phyloP scores from a whole-genome alignment of 129 eudicot species.

The Scalesia atractyloides region DNA sequence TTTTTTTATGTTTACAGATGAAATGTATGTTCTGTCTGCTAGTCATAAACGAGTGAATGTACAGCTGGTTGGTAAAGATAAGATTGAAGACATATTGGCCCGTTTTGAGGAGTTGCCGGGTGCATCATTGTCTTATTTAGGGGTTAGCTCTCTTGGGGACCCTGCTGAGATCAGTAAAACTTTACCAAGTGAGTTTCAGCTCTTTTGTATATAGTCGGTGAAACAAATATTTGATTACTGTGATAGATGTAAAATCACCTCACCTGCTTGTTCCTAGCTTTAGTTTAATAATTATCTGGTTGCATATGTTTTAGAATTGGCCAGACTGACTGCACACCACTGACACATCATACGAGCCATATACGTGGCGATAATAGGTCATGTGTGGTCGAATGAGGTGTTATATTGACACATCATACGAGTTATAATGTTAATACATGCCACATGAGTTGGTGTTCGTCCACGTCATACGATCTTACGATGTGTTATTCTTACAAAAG shows the following conservation, averaged over 20 bases:
- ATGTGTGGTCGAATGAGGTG: too few species aligned
- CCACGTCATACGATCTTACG: too few species aligned
- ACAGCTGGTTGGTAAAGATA: conserved; percentile 80
- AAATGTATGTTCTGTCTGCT: conserved; percentile 96
- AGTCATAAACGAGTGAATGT: conserved; percentile 69
- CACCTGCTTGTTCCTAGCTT: neutral
- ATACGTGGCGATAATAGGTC: too few species aligned
- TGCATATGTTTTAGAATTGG: neutral
- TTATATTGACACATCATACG: too few species aligned
- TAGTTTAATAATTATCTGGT: neutral
- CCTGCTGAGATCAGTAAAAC: conserved; percentile 47
- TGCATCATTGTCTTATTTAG: conserved; percentile 78
- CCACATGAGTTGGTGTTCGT: too few species aligned
- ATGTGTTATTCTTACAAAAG: too few species aligned
- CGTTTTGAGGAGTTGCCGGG: conserved; percentile 73
- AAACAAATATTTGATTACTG: conserved; percentile 1
- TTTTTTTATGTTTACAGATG: conserved; percentile 50
- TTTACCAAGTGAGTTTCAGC: conserved; percentile 65
- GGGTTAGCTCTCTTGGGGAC: conserved; percentile 74
- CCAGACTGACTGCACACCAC: too few species aligned
- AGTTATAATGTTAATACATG: too few species aligned
- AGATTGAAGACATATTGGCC: conserved; percentile 76
- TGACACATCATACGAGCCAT: too few species aligned
- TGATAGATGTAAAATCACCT: neutral
- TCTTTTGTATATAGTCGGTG: neutral